Percentiles rank a stretch among this genome's conserved stretches.
Evolutionary conservation across 768 basidiomycete genomes (phyloP).

Genomic region (Suillus clintonianus): DNA sequence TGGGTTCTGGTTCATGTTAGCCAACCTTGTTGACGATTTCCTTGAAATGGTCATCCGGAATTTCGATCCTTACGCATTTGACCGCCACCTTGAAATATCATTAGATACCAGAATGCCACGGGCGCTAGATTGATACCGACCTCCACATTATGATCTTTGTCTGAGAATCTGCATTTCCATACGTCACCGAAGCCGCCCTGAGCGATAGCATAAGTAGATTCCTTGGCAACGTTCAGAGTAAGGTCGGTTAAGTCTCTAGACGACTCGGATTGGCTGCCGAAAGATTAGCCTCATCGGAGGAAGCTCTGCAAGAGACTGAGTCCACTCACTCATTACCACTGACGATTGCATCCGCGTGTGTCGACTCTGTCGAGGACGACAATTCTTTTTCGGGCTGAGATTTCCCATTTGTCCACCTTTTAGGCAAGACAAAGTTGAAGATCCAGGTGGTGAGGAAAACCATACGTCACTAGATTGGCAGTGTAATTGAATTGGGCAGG

Average conservation of each 20-base stretch:
- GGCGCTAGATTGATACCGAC: constrained; percentile 15
- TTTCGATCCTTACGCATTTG: constrained; percentile 25
- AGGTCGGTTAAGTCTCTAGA: no score
- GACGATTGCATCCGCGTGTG: background rate
- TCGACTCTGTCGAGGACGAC: no score
- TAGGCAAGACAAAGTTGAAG: background rate
- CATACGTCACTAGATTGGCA: background rate
- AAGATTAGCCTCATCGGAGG: no score
- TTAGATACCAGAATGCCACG: background rate
- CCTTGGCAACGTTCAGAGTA: constrained; percentile 12
- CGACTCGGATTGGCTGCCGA: no score
- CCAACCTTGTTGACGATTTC: constrained; percentile 16
- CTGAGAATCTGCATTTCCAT: constrained; percentile 24
- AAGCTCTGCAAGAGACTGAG: background rate
- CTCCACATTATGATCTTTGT: constrained; percentile 16
- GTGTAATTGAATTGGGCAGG: background rate
- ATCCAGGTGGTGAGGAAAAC: background rate
- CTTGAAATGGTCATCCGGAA: constrained; percentile 4
- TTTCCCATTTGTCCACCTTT: background rate
- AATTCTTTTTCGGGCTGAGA: background rate
- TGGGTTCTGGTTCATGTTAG: background rate
- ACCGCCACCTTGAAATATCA: constrained; percentile 22
- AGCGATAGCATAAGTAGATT: constrained; percentile 21
- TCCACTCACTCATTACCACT: background rate
- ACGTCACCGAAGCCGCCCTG: constrained; percentile 25